Conservation (phyloP, 2,329 filamentous ascomycete species). For the Apiospora sp. region DNA sequence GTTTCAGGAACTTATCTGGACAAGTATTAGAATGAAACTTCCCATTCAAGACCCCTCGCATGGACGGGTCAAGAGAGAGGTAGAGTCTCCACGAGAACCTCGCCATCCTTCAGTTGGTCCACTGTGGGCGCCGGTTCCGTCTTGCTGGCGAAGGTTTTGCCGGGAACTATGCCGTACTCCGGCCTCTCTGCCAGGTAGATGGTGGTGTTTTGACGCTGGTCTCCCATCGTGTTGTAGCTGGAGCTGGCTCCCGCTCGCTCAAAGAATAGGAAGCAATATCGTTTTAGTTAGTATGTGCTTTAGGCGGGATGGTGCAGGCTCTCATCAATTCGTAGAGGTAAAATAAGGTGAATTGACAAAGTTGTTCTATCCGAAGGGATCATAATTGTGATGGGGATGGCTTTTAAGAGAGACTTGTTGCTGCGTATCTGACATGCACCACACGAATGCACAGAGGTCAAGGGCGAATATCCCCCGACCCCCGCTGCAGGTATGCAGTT, state of each 20-base stretch:
- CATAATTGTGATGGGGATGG: neutral
- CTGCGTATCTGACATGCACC: neutral
- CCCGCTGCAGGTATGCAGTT: neutral
- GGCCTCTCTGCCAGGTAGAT: constrained; percentile 26
- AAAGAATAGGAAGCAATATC: no score
- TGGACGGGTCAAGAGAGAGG: constrained; percentile 68
- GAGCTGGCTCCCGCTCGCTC: neutral
- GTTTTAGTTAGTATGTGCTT: neutral
- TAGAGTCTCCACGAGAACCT: constrained; percentile 63
- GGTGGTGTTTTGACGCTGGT: constrained; percentile 1
- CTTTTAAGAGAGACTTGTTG: neutral
- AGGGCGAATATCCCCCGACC: neutral
- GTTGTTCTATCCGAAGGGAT: neutral
- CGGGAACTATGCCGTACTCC: constrained; percentile 13
- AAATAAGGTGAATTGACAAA: neutral
- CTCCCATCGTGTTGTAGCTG: neutral
- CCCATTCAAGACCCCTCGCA: constrained; percentile 69
- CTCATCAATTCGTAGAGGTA: neutral
- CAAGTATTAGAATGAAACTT: neutral
- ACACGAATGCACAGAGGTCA: neutral
- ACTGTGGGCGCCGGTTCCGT: constrained; percentile 39
- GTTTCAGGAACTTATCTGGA: neutral
- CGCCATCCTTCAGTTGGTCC: constrained; percentile 56
- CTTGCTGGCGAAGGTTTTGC: constrained; percentile 23
- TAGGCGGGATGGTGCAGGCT: neutral